Evolutionary conservation across 768 basidiomycete species (phyloP), one percentile per base, ranked within the genome.

Genomic region (Leccinum subtestaceum): DNA sequence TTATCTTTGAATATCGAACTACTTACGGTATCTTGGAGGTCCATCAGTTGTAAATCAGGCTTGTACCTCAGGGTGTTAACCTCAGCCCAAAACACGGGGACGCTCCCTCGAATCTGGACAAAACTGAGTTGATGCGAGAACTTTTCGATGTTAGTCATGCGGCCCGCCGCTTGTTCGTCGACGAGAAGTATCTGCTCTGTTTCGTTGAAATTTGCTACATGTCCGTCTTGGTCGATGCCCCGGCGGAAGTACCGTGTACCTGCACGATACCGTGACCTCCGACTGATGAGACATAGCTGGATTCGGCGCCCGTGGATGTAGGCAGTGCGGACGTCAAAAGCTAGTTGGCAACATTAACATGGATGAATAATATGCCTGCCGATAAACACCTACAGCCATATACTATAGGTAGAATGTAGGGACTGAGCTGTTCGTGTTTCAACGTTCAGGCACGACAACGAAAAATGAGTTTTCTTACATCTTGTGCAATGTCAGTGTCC

Each of bases 121-220:
- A 91, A 98, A 72, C 92, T 92, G 64, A 95, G 75, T 71, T 86
- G 84, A 13, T 80, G 77, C 2, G 79, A 81, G 56, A 78, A 82
- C 10, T 81, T 81, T 55, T 82, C 83, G 17, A 73, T 65, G 52
- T 72, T 68, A 17, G 73, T 73, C 43, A 73, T 72, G 25, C 74
- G 72, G 38, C 78, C 78, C 25, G 74, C 74, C 31, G 77, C 75
- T 50, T 78, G 79, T 51, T 78, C 80, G 60, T 93, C 91, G 12
- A 95, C 80, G 15, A 96, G 79, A 27, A 96, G 77, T 59, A 99
- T 79, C 71, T 98, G 97, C 70, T 99, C 97, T 6, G 97, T 96
- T 74, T 99, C 97, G 71, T 98, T 97, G 76, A 93, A 98, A 74
- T 99, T 99, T 58, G 95, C 93, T 45, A 92, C 91, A 70, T 98